Evolutionary conservation across 108 stramenopile species (phyloP), one percentile per base, ranked within the genome.

Genomic region (Chaetoceros muelleri): DNA sequence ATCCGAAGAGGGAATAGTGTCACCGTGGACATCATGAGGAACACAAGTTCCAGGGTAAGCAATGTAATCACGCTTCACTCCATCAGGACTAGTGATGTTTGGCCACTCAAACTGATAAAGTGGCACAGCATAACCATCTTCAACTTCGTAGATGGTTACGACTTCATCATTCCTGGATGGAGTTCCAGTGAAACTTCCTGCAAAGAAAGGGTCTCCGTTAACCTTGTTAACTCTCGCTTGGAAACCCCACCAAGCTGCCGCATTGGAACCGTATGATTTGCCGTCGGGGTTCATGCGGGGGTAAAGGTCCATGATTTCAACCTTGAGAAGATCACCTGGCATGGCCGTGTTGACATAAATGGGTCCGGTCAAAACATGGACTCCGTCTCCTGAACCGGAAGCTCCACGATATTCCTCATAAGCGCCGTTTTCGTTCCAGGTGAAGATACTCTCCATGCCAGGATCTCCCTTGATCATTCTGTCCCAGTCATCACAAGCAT

Each of bases 211-310:
- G 19, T 21, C 44, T 8, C 49, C 62, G 34, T 73, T 61, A 26
- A 31, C 58, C 56, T 54, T 50, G 30, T 64, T 60, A 2, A 57
- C 48, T 2, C 72, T 53, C 7, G 67, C 62, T 29, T 59, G 58
- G 8, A 67, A 73, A n/a, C 72, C 72, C 57, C 72, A 73, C 66
- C 72, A 72, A 1, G 71, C 71, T 22, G 71, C 71, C 21, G 71
- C 71, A 46, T 72, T 72, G 1, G 60, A 62, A 8, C 71, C 71
- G 25, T 58, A 72, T 26, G 71, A 24, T 28, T 58, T 57, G 8
- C 66, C 71, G 24, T 58, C 60, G 3, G 71, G 62, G 45, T 67
- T 72, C 18, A 24, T 52, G 1, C 71, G 55, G 19, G 66, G 65
- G 17, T 58, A 48, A 17, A 73, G 44, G 19, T 73, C 63, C 2